Conservation (phyloP, 1,284 basidiomycete genomes). For the Papiliotrema nemorosa region DNA sequence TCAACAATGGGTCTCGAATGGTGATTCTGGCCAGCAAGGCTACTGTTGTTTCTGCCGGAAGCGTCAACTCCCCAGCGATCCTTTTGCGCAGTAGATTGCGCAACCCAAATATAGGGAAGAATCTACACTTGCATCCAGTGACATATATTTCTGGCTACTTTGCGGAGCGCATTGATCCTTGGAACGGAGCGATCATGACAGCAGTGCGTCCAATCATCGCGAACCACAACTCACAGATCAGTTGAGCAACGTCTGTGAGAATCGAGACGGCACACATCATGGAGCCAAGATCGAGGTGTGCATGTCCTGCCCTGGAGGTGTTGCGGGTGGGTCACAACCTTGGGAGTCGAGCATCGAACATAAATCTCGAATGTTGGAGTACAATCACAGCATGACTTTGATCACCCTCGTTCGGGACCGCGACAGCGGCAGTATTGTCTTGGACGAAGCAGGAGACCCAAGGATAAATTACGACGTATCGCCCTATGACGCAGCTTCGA, state of each 20-base stretch:
- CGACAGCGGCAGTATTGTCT: conserved; percentile 38
- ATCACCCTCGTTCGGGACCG: conserved; percentile 29
- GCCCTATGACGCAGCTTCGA: conserved; percentile 42
- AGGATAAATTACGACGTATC: conserved; percentile 47
- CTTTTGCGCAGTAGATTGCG: conserved; percentile 49
- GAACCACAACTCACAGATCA: background rate
- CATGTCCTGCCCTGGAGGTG: conserved; percentile 26
- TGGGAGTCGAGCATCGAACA: conserved; percentile 43
- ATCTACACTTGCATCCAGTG: conserved; percentile 52
- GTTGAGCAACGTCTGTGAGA: conserved; percentile 19
- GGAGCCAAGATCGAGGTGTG: conserved; percentile 49
- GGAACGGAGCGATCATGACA: conserved; percentile 53
- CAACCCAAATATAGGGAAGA: conserved; percentile 51
- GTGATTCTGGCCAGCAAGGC: conserved; percentile 6
- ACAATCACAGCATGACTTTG: conserved; percentile 20
- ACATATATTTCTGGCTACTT: conserved; percentile 50
- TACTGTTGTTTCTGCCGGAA: conserved; percentile 49
- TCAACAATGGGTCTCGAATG: conserved; percentile 1
- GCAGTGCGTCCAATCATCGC: conserved; percentile 37
- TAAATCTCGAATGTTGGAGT: conserved; percentile 43
- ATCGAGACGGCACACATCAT: conserved; percentile 39
- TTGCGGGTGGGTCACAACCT: conserved; percentile 13
- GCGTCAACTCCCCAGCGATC: conserved; percentile 51
- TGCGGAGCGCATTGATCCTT: conserved; percentile 48
- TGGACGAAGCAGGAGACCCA: conserved; percentile 46